Percentiles rank a stretch among this genome's conserved stretches.
Conservation (phyloP, 495 filamentous ascomycete genomes). For the Penicillium atrosanguineum region DNA sequence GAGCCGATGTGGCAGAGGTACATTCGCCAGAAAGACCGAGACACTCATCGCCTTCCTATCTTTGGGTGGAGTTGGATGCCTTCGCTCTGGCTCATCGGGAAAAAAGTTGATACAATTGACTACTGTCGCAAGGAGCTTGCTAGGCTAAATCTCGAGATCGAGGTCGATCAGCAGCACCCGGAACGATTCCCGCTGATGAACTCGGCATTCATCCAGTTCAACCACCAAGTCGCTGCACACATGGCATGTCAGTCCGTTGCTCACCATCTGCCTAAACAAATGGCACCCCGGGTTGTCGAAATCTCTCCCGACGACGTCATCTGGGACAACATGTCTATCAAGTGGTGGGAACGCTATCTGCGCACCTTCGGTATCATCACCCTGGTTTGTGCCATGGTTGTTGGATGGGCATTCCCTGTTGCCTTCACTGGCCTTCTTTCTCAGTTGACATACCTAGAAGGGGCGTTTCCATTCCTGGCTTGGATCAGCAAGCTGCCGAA, state of each 20-base stretch:
- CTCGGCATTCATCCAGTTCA: conserved; percentile 98
- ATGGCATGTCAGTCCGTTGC: conserved; percentile 95
- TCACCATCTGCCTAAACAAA: conserved; percentile 89
- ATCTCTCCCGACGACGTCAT: conserved; percentile 92
- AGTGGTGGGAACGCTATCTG: conserved; percentile 89
- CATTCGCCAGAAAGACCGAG: conserved; percentile 75
- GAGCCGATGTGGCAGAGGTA: conserved; percentile 82
- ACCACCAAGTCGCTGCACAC: conserved; percentile 94
- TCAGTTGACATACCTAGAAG: conserved; percentile 66
- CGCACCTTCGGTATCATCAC: conserved; percentile 65
- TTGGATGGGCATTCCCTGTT: conserved; percentile 90
- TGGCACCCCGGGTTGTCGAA: conserved; percentile 90
- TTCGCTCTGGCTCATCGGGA: conserved; percentile 72
- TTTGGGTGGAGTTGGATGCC: conserved; percentile 83
- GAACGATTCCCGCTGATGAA: conserved; percentile 94
- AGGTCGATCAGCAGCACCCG: conserved; percentile 80
- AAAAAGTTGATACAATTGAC: conserved; percentile 94
- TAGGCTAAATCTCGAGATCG: conserved; percentile 87
- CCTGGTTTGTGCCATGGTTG: conserved; percentile 71
- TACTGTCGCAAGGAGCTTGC: conserved; percentile 87
- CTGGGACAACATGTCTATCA: conserved; percentile 97
- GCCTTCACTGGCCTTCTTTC: conserved; percentile 81
- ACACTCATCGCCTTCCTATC: conserved; percentile 77
- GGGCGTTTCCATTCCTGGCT: conserved; percentile 60
- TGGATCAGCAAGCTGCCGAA: conserved; percentile 66